A percentile compares a stretch with the other conserved stretches of the same genome.
Conservation (phyloP, 2,329 filamentous ascomycete species). For the Huntiella moniliformis region DNA sequence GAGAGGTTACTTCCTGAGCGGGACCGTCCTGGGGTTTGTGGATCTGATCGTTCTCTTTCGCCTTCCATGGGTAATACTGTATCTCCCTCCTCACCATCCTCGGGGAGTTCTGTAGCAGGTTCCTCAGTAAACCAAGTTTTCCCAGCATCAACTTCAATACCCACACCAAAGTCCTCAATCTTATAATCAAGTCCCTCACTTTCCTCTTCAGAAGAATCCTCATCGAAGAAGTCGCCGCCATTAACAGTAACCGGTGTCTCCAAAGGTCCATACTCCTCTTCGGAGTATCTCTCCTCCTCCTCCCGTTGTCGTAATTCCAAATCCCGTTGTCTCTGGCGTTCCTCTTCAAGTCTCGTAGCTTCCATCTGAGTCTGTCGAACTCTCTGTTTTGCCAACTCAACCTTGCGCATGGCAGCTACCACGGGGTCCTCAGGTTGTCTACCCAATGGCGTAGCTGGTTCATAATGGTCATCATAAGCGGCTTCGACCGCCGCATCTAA, state of each 20-base stretch:
- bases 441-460: conserved; percentile 38
- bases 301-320: conserved; percentile 18
- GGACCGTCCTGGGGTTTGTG: not conserved
- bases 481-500: conserved; percentile 90
- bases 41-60: conserved; percentile 27
- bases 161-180: conserved; percentile 67
- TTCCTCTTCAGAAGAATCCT: conserved; percentile 46
- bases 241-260: conserved; percentile 4
- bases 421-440: conserved; percentile 22
- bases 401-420: conserved; percentile 34
- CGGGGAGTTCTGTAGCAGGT: not conserved
- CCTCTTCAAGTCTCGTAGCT: conserved; percentile 31
- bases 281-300: not conserved
- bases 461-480: conserved; percentile 81
- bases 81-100: too few relatives aligned
- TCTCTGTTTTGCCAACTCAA: conserved; percentile 58
- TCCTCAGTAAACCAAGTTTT: not conserved
- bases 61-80: not conserved
- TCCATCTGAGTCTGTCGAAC: conserved; percentile 58
- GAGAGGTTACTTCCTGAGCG: conserved; percentile 5
- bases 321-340: conserved; percentile 19
- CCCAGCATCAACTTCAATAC: not conserved
- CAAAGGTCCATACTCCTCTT: conserved; percentile 1
- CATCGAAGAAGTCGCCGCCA: conserved; percentile 31
- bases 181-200: conserved; percentile 67